Percentiles rank a stretch among this genome's conserved stretches.
Conservation (phyloP, 2,329 filamentous ascomycete genomes). For the Keithomyces neogunnii region DNA sequence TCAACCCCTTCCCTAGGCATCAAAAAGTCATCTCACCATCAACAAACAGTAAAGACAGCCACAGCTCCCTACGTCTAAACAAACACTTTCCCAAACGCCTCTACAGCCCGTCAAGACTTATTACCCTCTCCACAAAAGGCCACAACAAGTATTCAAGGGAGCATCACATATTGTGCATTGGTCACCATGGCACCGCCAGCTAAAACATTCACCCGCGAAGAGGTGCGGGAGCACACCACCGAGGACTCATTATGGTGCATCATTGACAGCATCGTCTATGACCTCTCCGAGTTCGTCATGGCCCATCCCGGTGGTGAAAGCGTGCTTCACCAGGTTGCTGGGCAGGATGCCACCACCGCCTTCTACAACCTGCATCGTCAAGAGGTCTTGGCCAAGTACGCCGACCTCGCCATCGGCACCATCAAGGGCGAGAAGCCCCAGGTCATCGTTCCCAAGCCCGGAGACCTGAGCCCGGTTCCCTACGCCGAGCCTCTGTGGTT, state of each 20-base stretch:
- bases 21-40: background rate
- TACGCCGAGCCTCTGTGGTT: conserved; percentile 85
- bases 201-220: conserved; percentile 48
- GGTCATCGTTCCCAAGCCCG: conserved; percentile 59
- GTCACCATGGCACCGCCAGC: conserved; percentile 27
- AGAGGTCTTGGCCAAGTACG: conserved; percentile 78
- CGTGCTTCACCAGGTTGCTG: conserved; percentile 72
- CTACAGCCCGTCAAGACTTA: too few relatives aligned
- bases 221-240: conserved; percentile 68
- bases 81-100: background rate
- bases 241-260: conserved; percentile 75
- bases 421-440: conserved; percentile 67
- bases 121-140: too few relatives aligned
- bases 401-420: conserved; percentile 64
- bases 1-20: background rate
- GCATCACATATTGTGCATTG: background rate
- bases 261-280: conserved; percentile 81
- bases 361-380: conserved; percentile 93
- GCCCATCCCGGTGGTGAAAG: conserved; percentile 77
- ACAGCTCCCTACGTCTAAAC: background rate
- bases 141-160: too few relatives aligned
- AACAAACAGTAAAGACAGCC: background rate
- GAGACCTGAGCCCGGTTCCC: conserved; percentile 68
- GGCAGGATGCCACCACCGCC: conserved; percentile 69
- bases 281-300: conserved; percentile 76